phyloP scores from a whole-genome alignment of 768 basidiomycete genomes.

The Kwoniella dendrophila region DNA sequence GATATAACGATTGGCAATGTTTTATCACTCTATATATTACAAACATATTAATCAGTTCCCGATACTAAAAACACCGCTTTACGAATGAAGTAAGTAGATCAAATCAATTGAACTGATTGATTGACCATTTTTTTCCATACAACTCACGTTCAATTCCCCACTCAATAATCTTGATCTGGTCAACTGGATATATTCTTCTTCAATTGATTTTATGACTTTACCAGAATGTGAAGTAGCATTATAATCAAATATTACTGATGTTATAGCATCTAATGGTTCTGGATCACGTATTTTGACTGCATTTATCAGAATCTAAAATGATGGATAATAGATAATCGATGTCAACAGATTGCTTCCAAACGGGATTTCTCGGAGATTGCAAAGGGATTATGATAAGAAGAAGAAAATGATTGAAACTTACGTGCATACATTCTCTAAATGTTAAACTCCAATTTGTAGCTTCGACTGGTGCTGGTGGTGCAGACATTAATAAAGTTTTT shows the following conservation, averaged over 20 bases:
- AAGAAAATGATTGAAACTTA: not conserved
- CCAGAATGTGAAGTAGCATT: conserved; percentile 2
- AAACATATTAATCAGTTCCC: not conserved
- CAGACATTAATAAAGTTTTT: conserved; percentile 4
- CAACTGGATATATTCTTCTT: conserved; percentile 1
- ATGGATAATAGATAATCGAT: not conserved
- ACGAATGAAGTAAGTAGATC: too few relatives aligned
- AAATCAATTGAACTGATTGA: too few relatives aligned
- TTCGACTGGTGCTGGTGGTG: conserved; percentile 5
- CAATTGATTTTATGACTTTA: not conserved
- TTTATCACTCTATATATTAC: not conserved
- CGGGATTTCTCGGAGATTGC: not conserved
- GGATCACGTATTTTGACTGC: not conserved
- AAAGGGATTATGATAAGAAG: not conserved
- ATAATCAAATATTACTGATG: conserved; percentile 8
- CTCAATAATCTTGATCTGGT: not conserved
- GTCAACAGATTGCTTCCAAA: not conserved
- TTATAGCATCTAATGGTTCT: conserved; percentile 5
- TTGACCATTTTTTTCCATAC: too few relatives aligned
- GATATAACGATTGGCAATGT: not conserved
- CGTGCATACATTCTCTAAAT: conserved; percentile 10
- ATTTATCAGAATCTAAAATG: conserved; percentile 1
- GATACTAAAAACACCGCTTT: not conserved
- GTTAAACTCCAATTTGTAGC: conserved; percentile 1
- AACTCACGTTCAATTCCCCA: conserved; percentile 6